Evolutionary conservation across 305 asterid genomes (phyloP).

Genomic region (Fraxinus paxiana): DNA sequence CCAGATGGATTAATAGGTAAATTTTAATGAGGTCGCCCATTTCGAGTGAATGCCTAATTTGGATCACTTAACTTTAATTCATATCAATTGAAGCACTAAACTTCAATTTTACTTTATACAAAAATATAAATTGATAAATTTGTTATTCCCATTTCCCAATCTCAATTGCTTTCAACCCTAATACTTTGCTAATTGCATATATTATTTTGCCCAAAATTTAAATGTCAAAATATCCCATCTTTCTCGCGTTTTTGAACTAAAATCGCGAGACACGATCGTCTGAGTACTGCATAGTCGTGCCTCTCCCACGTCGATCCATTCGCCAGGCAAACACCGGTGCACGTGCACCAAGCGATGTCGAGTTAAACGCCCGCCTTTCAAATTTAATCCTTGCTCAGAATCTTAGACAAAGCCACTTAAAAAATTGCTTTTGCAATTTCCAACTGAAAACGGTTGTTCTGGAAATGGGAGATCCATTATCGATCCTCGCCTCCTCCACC

Average conservation of each 20-base stretch:
- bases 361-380: conserved; percentile 31
- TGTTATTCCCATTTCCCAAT: not conserved
- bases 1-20: not conserved
- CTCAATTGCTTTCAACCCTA: not conserved
- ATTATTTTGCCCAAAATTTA: not conserved
- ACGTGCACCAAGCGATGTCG: not conserved
- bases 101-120: not conserved
- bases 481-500: conserved; percentile 57
- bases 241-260: not conserved
- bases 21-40: not conserved
- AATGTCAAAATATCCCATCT: not conserved
- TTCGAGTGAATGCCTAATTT: not conserved
- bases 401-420: not conserved
- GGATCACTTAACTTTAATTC: not conserved
- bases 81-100: not conserved
- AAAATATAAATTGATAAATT: not conserved
- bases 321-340: not conserved
- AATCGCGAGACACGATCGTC: not conserved
- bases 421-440: conserved; percentile 6
- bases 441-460: conserved; percentile 43
- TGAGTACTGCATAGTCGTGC: not conserved
- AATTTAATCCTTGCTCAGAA: conserved; percentile 35
- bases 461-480: conserved; percentile 68
- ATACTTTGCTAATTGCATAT: not conserved
- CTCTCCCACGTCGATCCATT: not conserved